Base-by-base conservation (phyloP, 2,329 filamentous ascomycete genomes). In the Aureobasidium sp. region DNA sequence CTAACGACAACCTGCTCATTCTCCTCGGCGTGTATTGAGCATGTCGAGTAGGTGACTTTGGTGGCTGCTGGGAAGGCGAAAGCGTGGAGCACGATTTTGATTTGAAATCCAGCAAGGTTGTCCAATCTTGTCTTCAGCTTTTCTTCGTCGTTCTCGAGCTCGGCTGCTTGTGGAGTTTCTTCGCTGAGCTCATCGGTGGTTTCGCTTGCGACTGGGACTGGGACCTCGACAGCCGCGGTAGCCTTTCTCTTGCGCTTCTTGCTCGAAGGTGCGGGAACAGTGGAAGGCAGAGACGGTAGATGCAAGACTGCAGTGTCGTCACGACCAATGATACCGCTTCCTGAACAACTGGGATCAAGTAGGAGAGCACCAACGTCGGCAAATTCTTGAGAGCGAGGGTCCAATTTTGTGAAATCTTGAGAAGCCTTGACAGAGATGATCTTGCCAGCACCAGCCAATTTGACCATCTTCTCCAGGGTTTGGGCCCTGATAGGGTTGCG, bases 311-410 rank as follows among this genome's bases (percentile, higher is more conserved):
- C 30, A 8, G 55, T 61, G 49, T 91, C 89, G 67, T 97, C 91
- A 25, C 94, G 83, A 2, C 92, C 90, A 29, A 97, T 85, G 61
- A 99, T 99, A 1, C 94, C 94, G 71, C 91, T 97, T 0, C 94
- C 94, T 1, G 92, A 97, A 72, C 94, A 99, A 71, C 91, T 96
- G 0, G 94, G 94, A 71, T 99, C 94, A 2, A 99, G 81, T 0
- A 99, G 80, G 44, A 99, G 78, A 8, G 88, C 88, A 0, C 86
- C 84, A n/a, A 97, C 90, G 16, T 84, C 77, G 49, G 76, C 75
- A 69, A 87, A 93, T 50, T 82, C 79, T 3, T 78, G 73, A 1
- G 83, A 80, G 1, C 74, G 66, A 0, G 91, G 90, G 63, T 93
- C 83, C 5, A 90, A 81, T 58, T 85, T 86, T 15, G 96, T 75